A percentile compares a stretch with the other conserved stretches of the same genome.
Conservation (phyloP, 345 rosid species). For the Aegle marmelos region DNA sequence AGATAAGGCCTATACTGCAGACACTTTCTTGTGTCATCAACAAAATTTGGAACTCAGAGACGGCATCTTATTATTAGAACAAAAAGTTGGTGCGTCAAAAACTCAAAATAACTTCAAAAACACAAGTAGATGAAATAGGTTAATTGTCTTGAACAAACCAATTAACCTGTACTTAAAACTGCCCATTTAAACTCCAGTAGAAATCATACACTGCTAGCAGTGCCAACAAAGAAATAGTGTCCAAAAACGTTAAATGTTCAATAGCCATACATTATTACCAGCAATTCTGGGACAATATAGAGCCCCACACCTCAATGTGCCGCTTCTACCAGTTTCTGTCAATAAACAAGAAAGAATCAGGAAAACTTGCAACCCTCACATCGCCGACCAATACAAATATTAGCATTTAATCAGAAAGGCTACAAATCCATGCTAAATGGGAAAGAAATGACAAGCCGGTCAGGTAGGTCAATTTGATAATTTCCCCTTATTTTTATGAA, state of each 20-base stretch:
- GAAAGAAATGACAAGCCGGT: background rate
- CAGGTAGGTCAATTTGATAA: background rate
- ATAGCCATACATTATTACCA: constrained; percentile 20
- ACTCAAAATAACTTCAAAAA: background rate
- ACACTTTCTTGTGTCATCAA: background rate
- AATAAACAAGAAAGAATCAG: constrained; percentile 17
- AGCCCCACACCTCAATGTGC: constrained; percentile 34
- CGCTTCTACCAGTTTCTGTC: constrained; percentile 43
- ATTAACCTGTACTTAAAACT: constrained; percentile 8
- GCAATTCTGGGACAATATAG: constrained; percentile 8
- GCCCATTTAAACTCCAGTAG: constrained; percentile 12
- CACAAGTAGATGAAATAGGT: constrained; percentile 4
- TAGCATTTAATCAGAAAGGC: background rate
- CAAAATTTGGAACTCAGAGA: background rate
- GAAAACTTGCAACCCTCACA: constrained; percentile 2
- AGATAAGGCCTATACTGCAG: background rate
- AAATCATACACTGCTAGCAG: constrained; percentile 15
- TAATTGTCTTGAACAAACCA: constrained; percentile 9
- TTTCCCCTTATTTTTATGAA: constrained; percentile 1
- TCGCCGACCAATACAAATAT: background rate
- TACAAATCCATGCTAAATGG: background rate
- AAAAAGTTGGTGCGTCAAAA: constrained; percentile 1
- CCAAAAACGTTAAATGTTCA: background rate
- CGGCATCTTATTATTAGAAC: constrained; percentile 10
- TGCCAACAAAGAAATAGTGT: constrained; percentile 12